Evolutionary conservation across 805 yeast species (phyloP), one percentile per base, ranked within the genome.

Genomic region (Pichia californica): DNA sequence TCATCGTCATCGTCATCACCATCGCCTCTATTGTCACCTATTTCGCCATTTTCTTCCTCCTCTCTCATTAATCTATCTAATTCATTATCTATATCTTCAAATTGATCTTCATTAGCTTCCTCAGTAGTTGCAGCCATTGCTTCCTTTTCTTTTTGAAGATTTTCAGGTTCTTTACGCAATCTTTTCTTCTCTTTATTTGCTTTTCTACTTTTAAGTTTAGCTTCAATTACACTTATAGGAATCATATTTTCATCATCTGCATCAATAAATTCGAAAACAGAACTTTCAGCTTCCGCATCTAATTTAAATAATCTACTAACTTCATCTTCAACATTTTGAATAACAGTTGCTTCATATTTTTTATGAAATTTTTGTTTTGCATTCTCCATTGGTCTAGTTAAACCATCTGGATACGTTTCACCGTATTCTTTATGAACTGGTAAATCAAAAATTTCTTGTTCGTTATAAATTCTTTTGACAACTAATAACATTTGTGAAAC

Each of bases 231-330:
- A 46, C 66, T 66, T 47, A 67, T 70, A 36, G 73, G 73, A 7
- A 33, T 34, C 10, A 47, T 15, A 23, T 44, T 38, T 36, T 44
- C 47, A 36, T 52, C 45, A 36, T 38, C 52, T 15, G 54, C 43
- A 43, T 81, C 88, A 3, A 88, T 70, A 41, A 88, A 69, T 56
- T 89, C 96, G 56, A 81, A 88, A 30, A 74, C 74, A 21, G 83
- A 75, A 36, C 81, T 87, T 58, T 86, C 89, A 1, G 97, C 95
- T 46, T 83, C 88, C 31, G 76, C 85, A 59, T 91, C 99, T 36
- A 79, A 64, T 48, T 76, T 69, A 26, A 91, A 68, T 40, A 91
- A 66, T 57, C 82, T 87, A 45, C 85, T 84, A 5, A 91, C 96
- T 43, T 77, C 77, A 30, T 74, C 74, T 51, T 91, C 96, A 7